Conservation (phyloP, 805 yeast species). For the Alloascoidea africana region DNA sequence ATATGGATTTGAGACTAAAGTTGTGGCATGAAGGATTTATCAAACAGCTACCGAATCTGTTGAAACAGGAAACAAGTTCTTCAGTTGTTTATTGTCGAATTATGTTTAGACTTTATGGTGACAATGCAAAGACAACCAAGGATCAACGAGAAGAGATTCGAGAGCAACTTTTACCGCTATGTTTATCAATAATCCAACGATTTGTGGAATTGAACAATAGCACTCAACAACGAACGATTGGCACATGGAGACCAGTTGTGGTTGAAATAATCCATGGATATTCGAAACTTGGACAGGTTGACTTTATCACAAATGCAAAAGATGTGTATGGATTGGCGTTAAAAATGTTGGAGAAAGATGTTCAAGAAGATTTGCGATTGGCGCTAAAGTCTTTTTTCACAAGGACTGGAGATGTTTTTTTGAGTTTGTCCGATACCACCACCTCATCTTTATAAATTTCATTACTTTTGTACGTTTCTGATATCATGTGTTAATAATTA, state of each 20-base stretch:
- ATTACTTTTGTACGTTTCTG: no score
- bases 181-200: constrained; percentile 54
- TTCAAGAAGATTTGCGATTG: constrained; percentile 43
- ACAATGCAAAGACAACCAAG: constrained; percentile 32
- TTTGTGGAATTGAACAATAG: constrained; percentile 59
- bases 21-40: constrained; percentile 87
- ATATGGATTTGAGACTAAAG: constrained; percentile 75
- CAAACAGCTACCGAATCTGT: constrained; percentile 79
- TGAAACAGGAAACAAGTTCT: constrained; percentile 84
- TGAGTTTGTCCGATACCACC: no score
- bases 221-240: constrained; percentile 59
- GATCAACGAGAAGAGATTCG: constrained; percentile 35
- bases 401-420: constrained; percentile 29
- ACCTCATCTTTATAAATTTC: no score
- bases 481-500: no score
- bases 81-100: constrained; percentile 77
- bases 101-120: constrained; percentile 67
- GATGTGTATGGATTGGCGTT: constrained; percentile 44
- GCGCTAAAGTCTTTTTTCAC: constrained; percentile 46
- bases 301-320: constrained; percentile 45
- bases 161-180: constrained; percentile 45
- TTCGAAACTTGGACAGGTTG: constrained; percentile 58
- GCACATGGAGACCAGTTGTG: constrained; percentile 86
- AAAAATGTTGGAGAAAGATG: constrained; percentile 41
- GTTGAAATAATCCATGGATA: constrained; percentile 78